These are phyloP conservation scores for Rubus parviflorus DNA, from an alignment of 306 rosid species.

Conservation along the genomic window DNA sequence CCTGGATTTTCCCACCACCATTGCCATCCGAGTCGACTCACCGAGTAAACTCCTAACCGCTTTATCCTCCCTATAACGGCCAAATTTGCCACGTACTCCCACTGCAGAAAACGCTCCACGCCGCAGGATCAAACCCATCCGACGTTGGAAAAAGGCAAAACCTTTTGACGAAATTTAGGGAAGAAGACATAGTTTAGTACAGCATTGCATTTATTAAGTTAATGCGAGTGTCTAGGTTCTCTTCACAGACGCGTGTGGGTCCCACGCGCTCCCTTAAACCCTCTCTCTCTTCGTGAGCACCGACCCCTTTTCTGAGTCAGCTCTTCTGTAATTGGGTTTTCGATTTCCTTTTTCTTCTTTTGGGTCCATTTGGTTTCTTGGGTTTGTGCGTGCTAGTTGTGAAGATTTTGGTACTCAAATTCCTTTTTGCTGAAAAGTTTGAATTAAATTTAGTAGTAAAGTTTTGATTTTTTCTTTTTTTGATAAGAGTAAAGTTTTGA, in stretches of 20 bases:
- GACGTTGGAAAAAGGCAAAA: neutral
- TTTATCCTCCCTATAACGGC: neutral
- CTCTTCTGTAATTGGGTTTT: neutral
- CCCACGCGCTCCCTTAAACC: neutral
- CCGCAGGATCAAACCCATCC: neutral
- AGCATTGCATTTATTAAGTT: too few relatives aligned
- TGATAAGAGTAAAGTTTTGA: too few relatives aligned
- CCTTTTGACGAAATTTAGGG: neutral
- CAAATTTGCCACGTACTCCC: neutral
- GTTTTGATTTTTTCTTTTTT: too few relatives aligned
- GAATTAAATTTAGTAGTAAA: neutral
- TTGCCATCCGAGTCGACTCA: too few relatives aligned
- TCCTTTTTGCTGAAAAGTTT: neutral
- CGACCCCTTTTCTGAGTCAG: neutral
- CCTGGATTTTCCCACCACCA: too few relatives aligned
- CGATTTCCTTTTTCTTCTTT: neutral
- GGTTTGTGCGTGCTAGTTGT: neutral
- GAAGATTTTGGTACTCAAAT: neutral
- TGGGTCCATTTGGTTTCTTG: conserved; percentile 12
- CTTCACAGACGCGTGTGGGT: conserved; percentile 44
- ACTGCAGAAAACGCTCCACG: neutral
- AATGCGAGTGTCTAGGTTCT: conserved; percentile 41
- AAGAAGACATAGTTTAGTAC: neutral
- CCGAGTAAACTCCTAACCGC: conserved; percentile 6
- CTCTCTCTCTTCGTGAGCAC: neutral